Conservation (phyloP, 768 basidiomycete species). For the Obba rivulosa region DNA sequence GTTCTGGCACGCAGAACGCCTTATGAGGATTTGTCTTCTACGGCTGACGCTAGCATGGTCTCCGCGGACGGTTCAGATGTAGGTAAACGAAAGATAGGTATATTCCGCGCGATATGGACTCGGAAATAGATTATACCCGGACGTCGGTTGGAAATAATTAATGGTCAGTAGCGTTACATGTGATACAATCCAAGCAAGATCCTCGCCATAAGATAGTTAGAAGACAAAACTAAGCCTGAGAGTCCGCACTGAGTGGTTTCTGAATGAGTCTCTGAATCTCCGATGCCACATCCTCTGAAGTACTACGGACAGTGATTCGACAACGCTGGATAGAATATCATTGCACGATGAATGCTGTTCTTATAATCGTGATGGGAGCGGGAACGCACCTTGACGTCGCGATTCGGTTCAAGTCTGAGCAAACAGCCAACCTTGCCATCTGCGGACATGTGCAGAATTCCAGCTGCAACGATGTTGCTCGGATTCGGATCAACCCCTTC, state of each 20-base stretch:
- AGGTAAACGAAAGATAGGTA: conserved; percentile 27
- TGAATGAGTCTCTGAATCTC: conserved; percentile 57
- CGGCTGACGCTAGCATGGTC: conserved; percentile 7
- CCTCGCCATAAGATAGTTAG: too few relatives aligned
- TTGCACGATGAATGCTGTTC: neutral
- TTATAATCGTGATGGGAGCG: neutral
- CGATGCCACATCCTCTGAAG: conserved; percentile 82
- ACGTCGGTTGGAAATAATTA: too few relatives aligned
- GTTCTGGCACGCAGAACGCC: conserved; percentile 12
- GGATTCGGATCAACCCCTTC: conserved; percentile 90
- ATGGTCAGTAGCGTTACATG: too few relatives aligned
- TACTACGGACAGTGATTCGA: conserved; percentile 89
- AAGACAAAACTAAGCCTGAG: neutral
- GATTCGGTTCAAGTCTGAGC: conserved; percentile 89
- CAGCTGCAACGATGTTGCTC: conserved; percentile 91
- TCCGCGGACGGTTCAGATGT: conserved; percentile 10
- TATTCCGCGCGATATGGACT: conserved; percentile 36
- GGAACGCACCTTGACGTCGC: conserved; percentile 79
- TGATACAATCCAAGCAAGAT: too few relatives aligned
- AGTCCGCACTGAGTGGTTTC: conserved; percentile 29
- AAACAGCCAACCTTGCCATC: conserved; percentile 96
- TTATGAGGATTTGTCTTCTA: conserved; percentile 2
- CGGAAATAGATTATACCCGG: conserved; percentile 25
- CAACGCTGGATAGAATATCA: conserved; percentile 54
- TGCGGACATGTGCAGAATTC: conserved; percentile 87